Percentiles rank a stretch among this genome's conserved stretches.
phyloP scores from a whole-genome alignment of 495 filamentous ascomycete species.

The Aspergillus diversus region DNA sequence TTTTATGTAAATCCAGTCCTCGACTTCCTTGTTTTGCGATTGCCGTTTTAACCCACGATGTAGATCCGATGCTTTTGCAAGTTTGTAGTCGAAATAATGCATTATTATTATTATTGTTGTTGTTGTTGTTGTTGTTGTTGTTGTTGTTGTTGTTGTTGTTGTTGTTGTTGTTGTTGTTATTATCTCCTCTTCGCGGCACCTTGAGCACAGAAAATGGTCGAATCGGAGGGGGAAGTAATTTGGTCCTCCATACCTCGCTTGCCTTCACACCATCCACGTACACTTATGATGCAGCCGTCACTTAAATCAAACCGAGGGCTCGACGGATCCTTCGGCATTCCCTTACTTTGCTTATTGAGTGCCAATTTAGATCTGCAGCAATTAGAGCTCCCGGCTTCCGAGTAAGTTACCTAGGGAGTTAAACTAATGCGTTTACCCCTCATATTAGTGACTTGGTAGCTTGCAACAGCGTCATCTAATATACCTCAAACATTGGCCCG shows the following conservation, averaged over 20 bases:
- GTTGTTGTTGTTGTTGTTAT: too few relatives aligned
- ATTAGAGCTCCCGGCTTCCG: not conserved
- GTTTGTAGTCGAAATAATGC: too few relatives aligned
- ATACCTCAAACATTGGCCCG: not conserved
- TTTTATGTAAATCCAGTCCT: not conserved
- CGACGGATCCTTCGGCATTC: slow-evolving; percentile 3
- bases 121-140: too few relatives aligned
- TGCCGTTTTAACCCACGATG: not conserved
- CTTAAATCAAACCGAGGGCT: not conserved
- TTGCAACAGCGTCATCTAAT: not conserved
- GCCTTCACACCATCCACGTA: not conserved
- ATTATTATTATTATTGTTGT: too few relatives aligned
- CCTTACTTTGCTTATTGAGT: not conserved
- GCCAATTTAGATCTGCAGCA: slow-evolving; percentile 4
- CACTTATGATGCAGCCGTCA: not conserved
- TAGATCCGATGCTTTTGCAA: not conserved
- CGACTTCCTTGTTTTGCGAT: not conserved
- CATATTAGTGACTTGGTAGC: not conserved
- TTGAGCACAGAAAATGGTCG: not conserved
- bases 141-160: too few relatives aligned
- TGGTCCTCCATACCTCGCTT: not conserved
- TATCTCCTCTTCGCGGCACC: too few relatives aligned
- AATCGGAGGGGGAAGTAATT: not conserved
- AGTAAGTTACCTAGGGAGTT: not conserved
- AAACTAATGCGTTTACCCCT: not conserved